phyloP scores from a whole-genome alignment of 768 basidiomycete genomes.

The Exidia glandulosa region DNA sequence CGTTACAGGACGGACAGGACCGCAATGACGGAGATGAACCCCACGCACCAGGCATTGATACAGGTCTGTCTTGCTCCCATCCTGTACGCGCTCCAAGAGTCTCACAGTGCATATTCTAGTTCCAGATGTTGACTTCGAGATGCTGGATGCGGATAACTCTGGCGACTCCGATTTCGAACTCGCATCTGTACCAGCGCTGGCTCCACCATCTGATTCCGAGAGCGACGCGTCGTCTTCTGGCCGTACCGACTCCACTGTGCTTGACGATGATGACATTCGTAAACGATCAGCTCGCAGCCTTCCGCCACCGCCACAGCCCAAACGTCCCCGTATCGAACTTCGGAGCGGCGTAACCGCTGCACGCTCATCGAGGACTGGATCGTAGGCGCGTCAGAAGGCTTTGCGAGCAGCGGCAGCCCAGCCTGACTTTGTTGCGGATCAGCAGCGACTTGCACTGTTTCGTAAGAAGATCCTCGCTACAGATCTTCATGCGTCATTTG shows the following conservation, averaged over 20 bases:
- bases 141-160: background rate
- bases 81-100: no score
- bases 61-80: no score
- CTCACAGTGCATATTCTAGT: no score
- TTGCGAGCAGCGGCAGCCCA: background rate
- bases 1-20: no score
- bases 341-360: background rate
- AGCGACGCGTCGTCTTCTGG: background rate
- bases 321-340: background rate
- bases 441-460: background rate
- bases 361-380: background rate
- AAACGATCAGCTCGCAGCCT: background rate
- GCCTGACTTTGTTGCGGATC: background rate
- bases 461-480: background rate
- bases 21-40: background rate
- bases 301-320: background rate
- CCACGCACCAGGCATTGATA: background rate
- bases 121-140: background rate
- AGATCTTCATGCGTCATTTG: constrained; percentile 10
- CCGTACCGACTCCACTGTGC: background rate
- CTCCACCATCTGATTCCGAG: background rate
- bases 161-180: background rate
- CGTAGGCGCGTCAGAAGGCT: background rate
- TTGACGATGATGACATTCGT: background rate
- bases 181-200: no score